These are phyloP conservation scores for Cucurbitaria berberidis DNA, from an alignment of 2,329 filamentous ascomycete genomes.

Conservation along the genomic window DNA sequence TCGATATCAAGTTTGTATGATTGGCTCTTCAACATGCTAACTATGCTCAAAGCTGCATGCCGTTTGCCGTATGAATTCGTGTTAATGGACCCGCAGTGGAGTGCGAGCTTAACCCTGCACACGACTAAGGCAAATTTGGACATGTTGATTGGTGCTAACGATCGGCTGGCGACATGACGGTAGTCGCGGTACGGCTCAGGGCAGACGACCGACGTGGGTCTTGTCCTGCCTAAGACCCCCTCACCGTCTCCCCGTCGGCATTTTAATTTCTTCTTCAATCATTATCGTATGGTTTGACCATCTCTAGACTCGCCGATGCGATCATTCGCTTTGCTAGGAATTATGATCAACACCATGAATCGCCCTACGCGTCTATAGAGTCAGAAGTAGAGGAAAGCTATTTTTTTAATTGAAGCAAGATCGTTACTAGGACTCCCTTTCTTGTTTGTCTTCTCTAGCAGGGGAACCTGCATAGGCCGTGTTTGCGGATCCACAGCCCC, in stretches of 20 bases:
- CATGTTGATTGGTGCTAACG: not conserved
- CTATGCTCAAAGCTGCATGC: constrained; percentile 4
- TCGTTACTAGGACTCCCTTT: not conserved
- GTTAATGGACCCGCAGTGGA: not conserved
- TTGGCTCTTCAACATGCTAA: not conserved
- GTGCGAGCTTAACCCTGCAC: too few relatives aligned
- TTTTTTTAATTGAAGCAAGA: not conserved
- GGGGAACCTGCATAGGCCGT: not conserved
- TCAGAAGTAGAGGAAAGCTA: not conserved
- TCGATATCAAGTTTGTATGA: constrained; percentile 3
- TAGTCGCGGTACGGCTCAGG: not conserved
- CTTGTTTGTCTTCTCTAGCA: not conserved
- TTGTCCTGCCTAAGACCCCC: not conserved
- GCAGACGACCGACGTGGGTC: not conserved
- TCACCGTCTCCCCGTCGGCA: not conserved
- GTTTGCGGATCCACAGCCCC: not conserved
- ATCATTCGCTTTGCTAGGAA: not conserved
- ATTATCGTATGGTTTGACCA: not conserved
- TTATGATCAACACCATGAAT: not conserved
- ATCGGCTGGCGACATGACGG: not conserved
- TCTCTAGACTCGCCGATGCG: not conserved
- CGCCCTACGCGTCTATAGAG: not conserved
- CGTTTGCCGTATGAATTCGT: constrained; percentile 1
- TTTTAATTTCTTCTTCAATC: not conserved
- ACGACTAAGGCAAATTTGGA: not conserved